Base-by-base conservation (phyloP, 495 filamentous ascomycete genomes). In the Neurospora sp. region DNA sequence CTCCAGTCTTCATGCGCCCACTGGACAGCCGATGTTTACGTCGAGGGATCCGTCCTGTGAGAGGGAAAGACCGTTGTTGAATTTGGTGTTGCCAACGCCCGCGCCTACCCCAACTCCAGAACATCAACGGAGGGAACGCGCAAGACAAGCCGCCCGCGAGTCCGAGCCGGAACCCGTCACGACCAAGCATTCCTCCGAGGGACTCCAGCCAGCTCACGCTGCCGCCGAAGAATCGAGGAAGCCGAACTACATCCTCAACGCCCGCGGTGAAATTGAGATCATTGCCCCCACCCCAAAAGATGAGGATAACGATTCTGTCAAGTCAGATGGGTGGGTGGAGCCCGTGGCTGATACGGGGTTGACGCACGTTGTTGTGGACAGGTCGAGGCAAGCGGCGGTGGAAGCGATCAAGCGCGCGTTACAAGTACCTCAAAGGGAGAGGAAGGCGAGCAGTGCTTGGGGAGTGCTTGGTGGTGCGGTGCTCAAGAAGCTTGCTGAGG, bases 51-150 rank as follows among this genome's bases (percentile, higher is more conserved):
- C 84, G 37, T 85, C 83, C 7, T 81, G 80, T 70, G 84, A 86
- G 75, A 82, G 83, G 44, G 83, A 85, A 74, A 79, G 87, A 31
- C 87, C 87, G 16, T 71, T 86, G 72, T 76, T 89, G 20, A 88
- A 85, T 72, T 74, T 89, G 31, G 85, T 89, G 42, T 78, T 82
- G 35, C 85, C 87, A 12, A 88, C 86, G 4, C 86, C 86, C 39
- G 72, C 74, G 7, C 80, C 83, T 2, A 83, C 86, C 2, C 86
- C 85, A 0, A 78, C 76, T 20, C 80, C 78, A 1, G 84, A 84
- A 74, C 80, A 80, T 48, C 79, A 79, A 74, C 76, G 39, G 42
- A 68, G 70, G 41, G 76, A 53, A 70, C 73, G 70, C 71, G 70
- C 39, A 74, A 77, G 46, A 48, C 72, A 11, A 61, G 65, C 18